phyloP scores from a whole-genome alignment of 176 grass and related monocot genomes.

The Poa pratensis region DNA sequence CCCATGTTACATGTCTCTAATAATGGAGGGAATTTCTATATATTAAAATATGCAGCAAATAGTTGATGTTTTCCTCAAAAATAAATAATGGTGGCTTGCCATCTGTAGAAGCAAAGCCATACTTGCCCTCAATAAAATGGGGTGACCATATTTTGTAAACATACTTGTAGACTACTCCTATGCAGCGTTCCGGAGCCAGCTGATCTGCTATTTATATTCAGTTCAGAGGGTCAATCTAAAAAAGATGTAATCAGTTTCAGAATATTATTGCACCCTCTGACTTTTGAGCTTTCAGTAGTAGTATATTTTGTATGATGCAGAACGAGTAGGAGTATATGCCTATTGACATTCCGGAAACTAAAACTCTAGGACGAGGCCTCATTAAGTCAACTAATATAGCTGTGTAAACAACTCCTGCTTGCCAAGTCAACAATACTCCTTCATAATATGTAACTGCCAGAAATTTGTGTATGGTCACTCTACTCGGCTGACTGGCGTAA shows the following conservation, averaged over 20 bases:
- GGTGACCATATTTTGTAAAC: not conserved
- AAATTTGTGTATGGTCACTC: not conserved
- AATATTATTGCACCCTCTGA: constrained; percentile 31
- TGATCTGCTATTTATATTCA: constrained; percentile 9
- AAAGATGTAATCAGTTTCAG: not conserved
- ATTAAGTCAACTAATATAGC: constrained; percentile 36
- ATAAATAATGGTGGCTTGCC: not conserved
- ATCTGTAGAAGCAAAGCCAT: not conserved
- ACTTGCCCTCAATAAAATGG: not conserved
- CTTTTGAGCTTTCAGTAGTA: constrained; percentile 36
- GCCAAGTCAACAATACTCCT: constrained; percentile 36
- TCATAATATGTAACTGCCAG: not conserved
- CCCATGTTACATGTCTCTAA: not conserved
- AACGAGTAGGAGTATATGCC: not conserved
- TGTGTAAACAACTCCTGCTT: constrained; percentile 42
- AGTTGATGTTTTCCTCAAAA: not conserved
- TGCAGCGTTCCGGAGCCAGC: not conserved
- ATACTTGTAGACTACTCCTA: not conserved
- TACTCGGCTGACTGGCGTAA: not conserved
- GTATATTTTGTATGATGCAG: constrained; percentile 25
- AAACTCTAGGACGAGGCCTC: not conserved
- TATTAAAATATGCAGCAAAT: too few relatives aligned
- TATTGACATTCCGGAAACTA: constrained; percentile 38
- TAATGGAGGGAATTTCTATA: not conserved
- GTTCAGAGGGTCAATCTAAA: constrained; percentile 16